A percentile compares a stretch with the other conserved stretches of the same genome.
Evolutionary conservation across 2,329 filamentous ascomycete species (phyloP).

Genomic region (Calonectria montana): DNA sequence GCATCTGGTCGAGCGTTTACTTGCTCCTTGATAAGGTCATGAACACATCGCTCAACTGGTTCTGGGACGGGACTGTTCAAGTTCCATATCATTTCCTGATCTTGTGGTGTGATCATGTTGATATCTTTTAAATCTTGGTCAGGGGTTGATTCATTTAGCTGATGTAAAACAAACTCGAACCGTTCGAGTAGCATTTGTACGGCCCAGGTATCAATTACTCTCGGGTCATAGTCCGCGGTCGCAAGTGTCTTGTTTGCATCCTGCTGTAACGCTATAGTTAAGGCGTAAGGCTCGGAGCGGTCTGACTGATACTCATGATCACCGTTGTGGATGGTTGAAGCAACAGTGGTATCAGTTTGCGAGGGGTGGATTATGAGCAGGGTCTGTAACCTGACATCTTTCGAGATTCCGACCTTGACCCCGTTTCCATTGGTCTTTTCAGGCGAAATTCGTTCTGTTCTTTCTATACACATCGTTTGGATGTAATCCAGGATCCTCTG

Average conservation of each 20-base stretch:
- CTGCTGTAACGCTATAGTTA: no score
- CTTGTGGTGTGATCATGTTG: background rate
- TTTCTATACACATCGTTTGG: no score
- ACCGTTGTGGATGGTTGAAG: no score
- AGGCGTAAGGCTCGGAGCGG: no score
- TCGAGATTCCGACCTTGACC: background rate
- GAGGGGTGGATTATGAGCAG: background rate
- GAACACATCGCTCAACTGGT: constrained; percentile 30
- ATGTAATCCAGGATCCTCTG: background rate
- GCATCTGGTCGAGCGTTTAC: constrained; percentile 21
- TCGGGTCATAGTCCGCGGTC: background rate
- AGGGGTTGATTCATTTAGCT: background rate
- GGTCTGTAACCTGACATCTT: background rate
- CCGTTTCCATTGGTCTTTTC: no score
- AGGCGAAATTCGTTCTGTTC: no score
- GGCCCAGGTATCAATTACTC: background rate
- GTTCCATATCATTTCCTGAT: constrained; percentile 12
- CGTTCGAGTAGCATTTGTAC: background rate
- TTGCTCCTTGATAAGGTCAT: constrained; percentile 21
- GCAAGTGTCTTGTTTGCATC: background rate
- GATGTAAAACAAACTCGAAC: background rate
- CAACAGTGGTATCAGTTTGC: background rate
- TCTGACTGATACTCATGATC: background rate
- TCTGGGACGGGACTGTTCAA: constrained; percentile 19
- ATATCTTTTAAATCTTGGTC: background rate